These are phyloP conservation scores for Penicillium malachiteum DNA, from an alignment of 495 filamentous ascomycete genomes.

Conservation along the genomic window DNA sequence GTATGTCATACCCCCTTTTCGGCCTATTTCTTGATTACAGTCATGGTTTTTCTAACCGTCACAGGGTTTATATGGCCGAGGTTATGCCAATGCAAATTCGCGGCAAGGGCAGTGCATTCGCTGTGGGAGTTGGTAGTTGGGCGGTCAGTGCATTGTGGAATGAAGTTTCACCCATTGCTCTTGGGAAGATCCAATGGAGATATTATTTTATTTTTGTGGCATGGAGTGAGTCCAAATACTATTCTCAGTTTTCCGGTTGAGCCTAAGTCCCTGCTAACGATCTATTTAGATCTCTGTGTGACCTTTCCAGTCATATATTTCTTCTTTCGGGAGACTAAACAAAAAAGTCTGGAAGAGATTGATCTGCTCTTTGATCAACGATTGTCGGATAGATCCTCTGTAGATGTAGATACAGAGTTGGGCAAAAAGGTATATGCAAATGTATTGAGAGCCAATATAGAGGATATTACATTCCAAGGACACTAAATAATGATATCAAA, in stretches of 20 bases:
- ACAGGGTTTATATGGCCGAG: constrained; percentile 49
- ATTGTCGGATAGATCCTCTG: constrained; percentile 34
- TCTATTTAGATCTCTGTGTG: constrained; percentile 33
- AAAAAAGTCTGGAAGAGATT: constrained; percentile 56
- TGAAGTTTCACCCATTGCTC: constrained; percentile 49
- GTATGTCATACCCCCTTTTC: constrained; percentile 17
- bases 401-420: neutral
- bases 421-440: neutral
- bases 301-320: constrained; percentile 46
- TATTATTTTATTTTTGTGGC: constrained; percentile 50
- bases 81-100: constrained; percentile 54
- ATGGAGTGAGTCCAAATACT: constrained; percentile 28
- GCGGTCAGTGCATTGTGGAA: constrained; percentile 49
- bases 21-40: neutral
- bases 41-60: neutral
- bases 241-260: neutral
- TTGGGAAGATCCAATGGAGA: constrained; percentile 39
- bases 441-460: too few species aligned
- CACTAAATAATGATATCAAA: too few species aligned
- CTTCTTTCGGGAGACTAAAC: constrained; percentile 57
- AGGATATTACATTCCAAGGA: too few species aligned
- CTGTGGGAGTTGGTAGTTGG: constrained; percentile 51
- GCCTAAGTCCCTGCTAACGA: constrained; percentile 10
- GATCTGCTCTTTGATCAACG: constrained; percentile 53
- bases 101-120: constrained; percentile 47